Percentiles rank a stretch among this genome's conserved stretches.
Conservation (phyloP, 768 basidiomycete genomes). For the Boletus pseudo-olivaceus region DNA sequence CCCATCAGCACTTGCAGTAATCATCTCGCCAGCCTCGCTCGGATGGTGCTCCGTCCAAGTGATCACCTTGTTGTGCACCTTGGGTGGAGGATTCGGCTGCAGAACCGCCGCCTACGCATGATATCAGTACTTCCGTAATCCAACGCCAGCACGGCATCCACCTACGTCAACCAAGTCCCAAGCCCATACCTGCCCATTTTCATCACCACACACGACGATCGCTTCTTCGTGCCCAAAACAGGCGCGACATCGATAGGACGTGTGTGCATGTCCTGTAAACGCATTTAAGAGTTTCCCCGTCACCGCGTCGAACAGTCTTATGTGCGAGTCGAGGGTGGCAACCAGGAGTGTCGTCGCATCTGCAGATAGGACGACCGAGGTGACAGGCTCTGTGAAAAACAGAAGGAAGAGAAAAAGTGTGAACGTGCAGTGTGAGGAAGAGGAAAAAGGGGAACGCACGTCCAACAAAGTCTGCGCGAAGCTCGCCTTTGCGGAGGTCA, state of each 20-base stretch:
- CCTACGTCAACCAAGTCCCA: conserved; percentile 92
- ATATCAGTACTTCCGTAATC: conserved; percentile 1
- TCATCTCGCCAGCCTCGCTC: conserved; percentile 72
- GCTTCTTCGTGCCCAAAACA: conserved; percentile 85
- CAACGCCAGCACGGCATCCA: background rate
- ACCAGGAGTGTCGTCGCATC: conserved; percentile 81
- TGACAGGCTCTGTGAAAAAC: conserved; percentile 70
- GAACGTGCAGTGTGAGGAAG: background rate
- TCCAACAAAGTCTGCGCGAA: conserved; percentile 87
- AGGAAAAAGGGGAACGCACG: conserved; percentile 48
- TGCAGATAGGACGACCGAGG: conserved; percentile 73
- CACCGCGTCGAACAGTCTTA: conserved; percentile 80
- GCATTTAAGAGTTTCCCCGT: conserved; percentile 84
- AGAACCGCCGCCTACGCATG: conserved; percentile 62
- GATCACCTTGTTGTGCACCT: conserved; percentile 78
- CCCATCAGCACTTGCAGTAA: conserved; percentile 89
- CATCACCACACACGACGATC: conserved; percentile 82
- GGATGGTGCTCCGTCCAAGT: conserved; percentile 94
- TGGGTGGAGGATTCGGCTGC: conserved; percentile 69
- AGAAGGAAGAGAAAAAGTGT: background rate
- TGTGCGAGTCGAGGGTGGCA: conserved; percentile 77
- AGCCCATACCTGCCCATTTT: conserved; percentile 82
- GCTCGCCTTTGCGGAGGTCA: conserved; percentile 90
- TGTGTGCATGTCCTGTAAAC: conserved; percentile 73
- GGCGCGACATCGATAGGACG: conserved; percentile 73